These are phyloP conservation scores for Aureobasidium vineae DNA, from an alignment of 2,329 filamentous ascomycete species.

Conservation along the genomic window DNA sequence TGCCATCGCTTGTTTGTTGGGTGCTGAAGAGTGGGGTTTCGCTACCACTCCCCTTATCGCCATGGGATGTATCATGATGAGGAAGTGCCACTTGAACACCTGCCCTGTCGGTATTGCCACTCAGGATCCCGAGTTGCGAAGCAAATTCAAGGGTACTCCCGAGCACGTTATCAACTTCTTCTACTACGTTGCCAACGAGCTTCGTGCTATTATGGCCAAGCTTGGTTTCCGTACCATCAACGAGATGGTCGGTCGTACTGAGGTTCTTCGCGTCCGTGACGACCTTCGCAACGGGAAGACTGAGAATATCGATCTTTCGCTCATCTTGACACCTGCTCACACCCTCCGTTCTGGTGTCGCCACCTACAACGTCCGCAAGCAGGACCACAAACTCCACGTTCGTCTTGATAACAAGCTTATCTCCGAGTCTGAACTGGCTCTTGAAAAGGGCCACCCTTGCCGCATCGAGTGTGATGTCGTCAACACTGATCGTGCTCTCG, in stretches of 20 bases:
- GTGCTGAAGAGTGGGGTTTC: conserved; percentile 98
- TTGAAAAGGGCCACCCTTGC: conserved; percentile 90
- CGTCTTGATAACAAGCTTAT: conserved; percentile 97
- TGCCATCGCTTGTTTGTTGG: conserved; percentile 88
- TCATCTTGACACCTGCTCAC: conserved; percentile 94
- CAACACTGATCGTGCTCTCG: conserved; percentile 93
- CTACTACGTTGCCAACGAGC: conserved; percentile 95
- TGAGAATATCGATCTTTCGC: conserved; percentile 85
- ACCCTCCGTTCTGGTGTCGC: conserved; percentile 91
- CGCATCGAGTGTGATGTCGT: conserved; percentile 94
- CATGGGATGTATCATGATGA: conserved; percentile 96
- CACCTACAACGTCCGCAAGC: conserved; percentile 96
- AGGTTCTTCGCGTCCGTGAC: conserved; percentile 80
- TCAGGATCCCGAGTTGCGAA: conserved; percentile 87
- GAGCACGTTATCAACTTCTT: conserved; percentile 99
- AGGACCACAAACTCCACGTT: conserved; percentile 90
- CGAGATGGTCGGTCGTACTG: conserved; percentile 94
- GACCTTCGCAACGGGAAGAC: conserved; percentile 87
- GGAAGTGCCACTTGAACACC: conserved; percentile 69
- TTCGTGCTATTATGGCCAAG: conserved; percentile 94
- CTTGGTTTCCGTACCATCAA: conserved; percentile 94
- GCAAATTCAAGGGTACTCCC: conserved; percentile 90
- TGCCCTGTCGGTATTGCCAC: conserved; percentile 94
- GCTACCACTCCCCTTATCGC: conserved; percentile 92
- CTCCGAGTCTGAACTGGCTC: conserved; percentile 87